These are phyloP conservation scores for Dictyostelium firmibasis DNA, from an alignment of 78 protist species.

Conservation along the genomic window DNA sequence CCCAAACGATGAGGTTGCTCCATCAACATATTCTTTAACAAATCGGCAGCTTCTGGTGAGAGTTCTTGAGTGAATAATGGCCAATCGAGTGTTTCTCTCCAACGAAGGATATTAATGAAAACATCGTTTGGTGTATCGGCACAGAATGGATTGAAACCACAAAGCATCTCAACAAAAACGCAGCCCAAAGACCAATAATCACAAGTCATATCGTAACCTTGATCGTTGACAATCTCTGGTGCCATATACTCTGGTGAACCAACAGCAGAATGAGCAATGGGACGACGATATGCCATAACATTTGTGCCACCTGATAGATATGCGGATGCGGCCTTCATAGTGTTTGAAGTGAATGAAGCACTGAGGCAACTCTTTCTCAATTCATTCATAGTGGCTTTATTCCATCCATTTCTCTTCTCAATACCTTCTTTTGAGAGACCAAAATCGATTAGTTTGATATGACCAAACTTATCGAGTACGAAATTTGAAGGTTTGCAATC, in stretches of 20 bases:
- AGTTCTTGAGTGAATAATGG: conserved; percentile 60
- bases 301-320: not conserved
- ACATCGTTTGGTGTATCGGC: conserved; percentile 88
- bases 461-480: conserved; percentile 83
- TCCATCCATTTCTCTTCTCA: conserved; percentile 41
- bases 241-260: conserved; percentile 95
- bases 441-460: conserved; percentile 90
- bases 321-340: not conserved
- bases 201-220: conserved; percentile 85
- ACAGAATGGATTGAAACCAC: conserved; percentile 91
- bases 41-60: conserved; percentile 75
- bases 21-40: conserved; percentile 77
- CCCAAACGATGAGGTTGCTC: conserved; percentile 75
- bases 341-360: not conserved
- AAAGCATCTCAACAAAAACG: conserved; percentile 81
- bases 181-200: conserved; percentile 94
- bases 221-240: conserved; percentile 90
- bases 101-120: conserved; percentile 75
- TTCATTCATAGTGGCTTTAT: conserved; percentile 39
- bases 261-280: conserved; percentile 79
- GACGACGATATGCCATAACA: conserved; percentile 33
- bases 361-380: conserved; percentile 37
- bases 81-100: conserved; percentile 70
- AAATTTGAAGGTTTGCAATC: conserved; percentile 95
- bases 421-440: conserved; percentile 89